Evolutionary conservation across 768 basidiomycete genomes (phyloP), one percentile per base, ranked within the genome.

Genomic region (Chalciporus sphaerocephalus): DNA sequence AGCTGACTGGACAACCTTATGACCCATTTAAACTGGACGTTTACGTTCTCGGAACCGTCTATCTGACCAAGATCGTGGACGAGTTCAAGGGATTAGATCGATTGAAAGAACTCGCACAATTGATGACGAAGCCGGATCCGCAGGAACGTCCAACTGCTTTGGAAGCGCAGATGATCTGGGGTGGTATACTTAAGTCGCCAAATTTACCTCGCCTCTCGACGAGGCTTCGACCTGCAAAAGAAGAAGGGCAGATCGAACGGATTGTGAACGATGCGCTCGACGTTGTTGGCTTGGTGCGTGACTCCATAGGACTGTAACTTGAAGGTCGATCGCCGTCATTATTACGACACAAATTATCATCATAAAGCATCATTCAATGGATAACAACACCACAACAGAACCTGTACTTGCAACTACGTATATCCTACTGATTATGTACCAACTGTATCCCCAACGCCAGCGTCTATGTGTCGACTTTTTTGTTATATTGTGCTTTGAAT

Each of bases 21-120:
- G 55, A 64, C 40, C 55, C 62, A 2, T 64, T 58, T 46, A 58
- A 56, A 33, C 42, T 52, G 10, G 60, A 64, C 36, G 44, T 64
- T 1, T 60, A 48, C 40, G 53, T 56, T 2, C 45, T 60, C 9
- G 62, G 62, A n/a, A 52, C 59, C 30, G 10, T 59, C 2, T 54
- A 55, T 17, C 17, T 46, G 15, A 32, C 43, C 9, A 41, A 54
- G 18, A 47, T 57, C 32, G 40, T 47, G 12, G 27, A 54, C 20
- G 15, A 1, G 15, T 32, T 32, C 30, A 32, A 32, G n/a, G 30
- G 13, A 32, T 32, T 32, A 15, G 30, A 32, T 32, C 30, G 7
- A 3, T 32, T 32, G 13, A 32, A 6, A n/a, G 15, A 32, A n/a
- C 30, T 32, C 15, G 30, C 30, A 4, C 2, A 32, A 32, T 15